Evolutionary conservation across 805 yeast genomes (phyloP).

Genomic region (Blastobotrys americana): DNA sequence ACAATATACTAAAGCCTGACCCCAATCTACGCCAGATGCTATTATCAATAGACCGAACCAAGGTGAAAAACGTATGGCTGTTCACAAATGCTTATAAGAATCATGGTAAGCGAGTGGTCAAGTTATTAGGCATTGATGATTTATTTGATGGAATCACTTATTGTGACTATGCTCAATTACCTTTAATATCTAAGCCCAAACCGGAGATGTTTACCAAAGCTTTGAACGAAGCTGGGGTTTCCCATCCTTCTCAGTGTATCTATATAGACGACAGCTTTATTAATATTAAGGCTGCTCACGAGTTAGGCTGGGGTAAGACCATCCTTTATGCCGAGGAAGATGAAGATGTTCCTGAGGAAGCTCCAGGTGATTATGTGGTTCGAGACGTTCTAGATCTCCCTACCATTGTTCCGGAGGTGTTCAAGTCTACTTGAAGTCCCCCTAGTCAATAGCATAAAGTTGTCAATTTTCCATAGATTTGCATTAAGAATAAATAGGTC

Average conservation of each 20-base stretch:
- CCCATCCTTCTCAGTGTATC: constrained; percentile 45
- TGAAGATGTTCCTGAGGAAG: constrained; percentile 37
- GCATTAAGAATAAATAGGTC: too few species aligned
- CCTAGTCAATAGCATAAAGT: too few species aligned
- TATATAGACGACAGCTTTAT: constrained; percentile 84
- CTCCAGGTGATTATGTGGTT: constrained; percentile 43
- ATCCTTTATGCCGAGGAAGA: constrained; percentile 71
- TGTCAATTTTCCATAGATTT: too few species aligned
- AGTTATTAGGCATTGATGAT: constrained; percentile 82
- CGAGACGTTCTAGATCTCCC: constrained; percentile 51
- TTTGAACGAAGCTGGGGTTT: constrained; percentile 54
- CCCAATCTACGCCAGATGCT: constrained; percentile 30
- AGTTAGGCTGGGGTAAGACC: constrained; percentile 64
- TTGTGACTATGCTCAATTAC: constrained; percentile 68
- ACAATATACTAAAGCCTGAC: constrained; percentile 59
- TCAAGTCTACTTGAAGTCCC: constrained; percentile 20
- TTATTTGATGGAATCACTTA: constrained; percentile 88
- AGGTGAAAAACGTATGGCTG: constrained; percentile 75
- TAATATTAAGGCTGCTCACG: constrained; percentile 67
- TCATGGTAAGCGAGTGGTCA: constrained; percentile 77
- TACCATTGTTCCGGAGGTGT: constrained; percentile 45
- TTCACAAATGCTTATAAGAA: constrained; percentile 91
- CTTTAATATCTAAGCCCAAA: constrained; percentile 87
- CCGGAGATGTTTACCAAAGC: constrained; percentile 50
- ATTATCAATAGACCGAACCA: constrained; percentile 34